These are phyloP conservation scores for Primulina eburnea DNA, from an alignment of 257 asterid genomes.

Conservation along the genomic window DNA sequence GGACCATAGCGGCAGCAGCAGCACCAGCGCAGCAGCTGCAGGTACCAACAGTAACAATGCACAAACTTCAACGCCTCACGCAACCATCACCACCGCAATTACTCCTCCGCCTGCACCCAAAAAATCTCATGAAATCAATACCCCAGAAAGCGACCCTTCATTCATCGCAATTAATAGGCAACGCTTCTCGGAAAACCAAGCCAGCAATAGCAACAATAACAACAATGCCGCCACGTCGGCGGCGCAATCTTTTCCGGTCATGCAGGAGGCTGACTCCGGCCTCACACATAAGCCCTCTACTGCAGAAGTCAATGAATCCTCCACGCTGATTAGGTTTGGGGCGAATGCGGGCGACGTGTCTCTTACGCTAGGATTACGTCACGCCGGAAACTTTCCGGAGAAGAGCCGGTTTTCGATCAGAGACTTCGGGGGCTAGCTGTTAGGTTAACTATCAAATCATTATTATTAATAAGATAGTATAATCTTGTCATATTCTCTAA, in stretches of 20 bases:
- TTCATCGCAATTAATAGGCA: conserved; percentile 43
- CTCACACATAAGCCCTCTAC: background rate
- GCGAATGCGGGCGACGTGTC: conserved; percentile 49
- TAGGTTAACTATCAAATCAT: background rate
- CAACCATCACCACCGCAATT: conserved; percentile 27
- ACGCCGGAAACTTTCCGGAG: conserved; percentile 51
- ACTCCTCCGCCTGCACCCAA: conserved; percentile 43
- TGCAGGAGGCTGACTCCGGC: conserved; percentile 35
- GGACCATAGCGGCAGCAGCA: conserved; percentile 24
- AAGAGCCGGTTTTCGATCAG: conserved; percentile 41
- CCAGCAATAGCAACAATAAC: conserved; percentile 24
- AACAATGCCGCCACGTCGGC: conserved; percentile 1
- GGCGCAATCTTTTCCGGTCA: conserved; percentile 30
- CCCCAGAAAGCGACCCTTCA: conserved; percentile 45
- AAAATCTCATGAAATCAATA: conserved; percentile 43
- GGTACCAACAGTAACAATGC: conserved; percentile 46
- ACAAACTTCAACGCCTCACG: conserved; percentile 57
- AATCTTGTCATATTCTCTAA: background rate
- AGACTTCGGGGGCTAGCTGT: conserved; percentile 27
- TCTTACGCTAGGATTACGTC: conserved; percentile 55
- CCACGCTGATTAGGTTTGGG: conserved; percentile 45
- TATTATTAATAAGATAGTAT: no score
- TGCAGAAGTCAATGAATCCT: conserved; percentile 23
- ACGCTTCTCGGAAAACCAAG: conserved; percentile 43
- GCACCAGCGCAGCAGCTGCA: conserved; percentile 43